Percentiles rank a stretch among this genome's conserved stretches.
These are phyloP conservation scores for Diaporthe sp. DNA, from an alignment of 2,329 filamentous ascomycete genomes.

Conservation along the genomic window DNA sequence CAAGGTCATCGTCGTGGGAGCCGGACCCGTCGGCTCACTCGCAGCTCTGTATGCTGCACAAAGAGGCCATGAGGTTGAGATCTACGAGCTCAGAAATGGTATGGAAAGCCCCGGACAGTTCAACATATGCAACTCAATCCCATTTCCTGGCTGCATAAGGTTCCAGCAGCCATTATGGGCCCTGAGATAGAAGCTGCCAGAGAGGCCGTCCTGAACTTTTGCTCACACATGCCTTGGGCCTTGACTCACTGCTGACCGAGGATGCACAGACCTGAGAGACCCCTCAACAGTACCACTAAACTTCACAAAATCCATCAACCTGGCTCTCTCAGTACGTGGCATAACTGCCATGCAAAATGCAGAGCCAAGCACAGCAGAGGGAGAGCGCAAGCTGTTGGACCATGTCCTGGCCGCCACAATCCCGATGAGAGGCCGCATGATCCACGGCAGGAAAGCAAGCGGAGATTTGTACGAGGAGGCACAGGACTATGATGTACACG, in stretches of 20 bases:
- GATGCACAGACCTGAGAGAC: conserved; percentile 80
- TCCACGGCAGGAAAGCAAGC: conserved; percentile 76
- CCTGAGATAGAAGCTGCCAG: not conserved
- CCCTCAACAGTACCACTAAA: conserved; percentile 86
- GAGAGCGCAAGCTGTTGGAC: conserved; percentile 74
- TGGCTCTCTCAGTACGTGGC: conserved; percentile 92
- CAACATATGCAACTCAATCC: not conserved
- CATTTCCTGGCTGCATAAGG: not conserved
- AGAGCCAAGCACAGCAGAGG: conserved; percentile 40
- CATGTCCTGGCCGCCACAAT: conserved; percentile 82
- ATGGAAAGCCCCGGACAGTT: conserved; percentile 39
- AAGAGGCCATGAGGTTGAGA: conserved; percentile 87
- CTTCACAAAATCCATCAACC: conserved; percentile 98
- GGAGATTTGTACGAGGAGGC: conserved; percentile 79
- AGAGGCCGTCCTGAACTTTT: not conserved
- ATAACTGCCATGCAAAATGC: conserved; percentile 86
- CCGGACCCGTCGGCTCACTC: conserved; percentile 91
- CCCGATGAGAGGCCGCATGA: conserved; percentile 97
- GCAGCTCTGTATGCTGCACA: conserved; percentile 93
- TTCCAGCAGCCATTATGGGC: not conserved
- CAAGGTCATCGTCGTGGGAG: conserved; percentile 87
- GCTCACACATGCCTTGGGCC: not conserved
- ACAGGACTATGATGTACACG: conserved; percentile 92
- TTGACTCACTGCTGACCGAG: conserved; percentile 11
- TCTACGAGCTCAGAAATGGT: conserved; percentile 95